phyloP scores from a whole-genome alignment of 1,284 basidiomycete genomes.

The Melampsora larici-populina region DNA sequence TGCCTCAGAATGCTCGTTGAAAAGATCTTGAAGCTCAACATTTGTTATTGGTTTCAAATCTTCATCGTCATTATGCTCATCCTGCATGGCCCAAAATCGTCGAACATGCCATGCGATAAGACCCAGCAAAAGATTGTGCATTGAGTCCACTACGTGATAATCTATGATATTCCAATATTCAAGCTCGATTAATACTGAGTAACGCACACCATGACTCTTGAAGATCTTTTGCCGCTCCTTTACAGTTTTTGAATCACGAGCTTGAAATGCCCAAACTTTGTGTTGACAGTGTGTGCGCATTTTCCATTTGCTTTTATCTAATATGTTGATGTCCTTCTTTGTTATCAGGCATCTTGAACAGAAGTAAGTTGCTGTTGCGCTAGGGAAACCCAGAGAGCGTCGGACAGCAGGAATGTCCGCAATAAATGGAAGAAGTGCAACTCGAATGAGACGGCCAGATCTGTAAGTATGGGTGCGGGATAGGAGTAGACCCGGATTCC shows the following conservation, averaged over 20 bases:
- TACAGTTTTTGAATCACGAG: constrained; percentile 4
- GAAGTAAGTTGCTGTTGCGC: constrained; percentile 5
- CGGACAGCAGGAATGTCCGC: not conserved
- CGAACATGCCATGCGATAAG: no score
- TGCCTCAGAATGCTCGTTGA: no score
- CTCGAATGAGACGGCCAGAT: no score
- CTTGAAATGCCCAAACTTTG: constrained; percentile 19
- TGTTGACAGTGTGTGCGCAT: constrained; percentile 6
- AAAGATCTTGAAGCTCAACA: no score
- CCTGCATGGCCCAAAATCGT: no score
- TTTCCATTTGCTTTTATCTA: constrained; percentile 10
- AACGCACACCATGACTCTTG: constrained; percentile 11
- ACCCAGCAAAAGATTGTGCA: constrained; percentile 6
- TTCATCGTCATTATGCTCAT: no score
- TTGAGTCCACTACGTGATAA: constrained; percentile 33
- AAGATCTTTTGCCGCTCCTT: constrained; percentile 10
- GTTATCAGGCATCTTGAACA: constrained; percentile 31
- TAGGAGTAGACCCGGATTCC: no score
- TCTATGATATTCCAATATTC: no score
- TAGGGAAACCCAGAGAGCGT: constrained; percentile 31
- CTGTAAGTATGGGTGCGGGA: no score
- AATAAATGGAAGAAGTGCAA: no score
- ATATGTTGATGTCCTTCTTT: constrained; percentile 20
- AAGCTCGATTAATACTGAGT: constrained; percentile 34
- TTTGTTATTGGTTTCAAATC: no score